Conservation (phyloP, 805 yeast genomes). For the Saccharomyces kudriavzevii region DNA sequence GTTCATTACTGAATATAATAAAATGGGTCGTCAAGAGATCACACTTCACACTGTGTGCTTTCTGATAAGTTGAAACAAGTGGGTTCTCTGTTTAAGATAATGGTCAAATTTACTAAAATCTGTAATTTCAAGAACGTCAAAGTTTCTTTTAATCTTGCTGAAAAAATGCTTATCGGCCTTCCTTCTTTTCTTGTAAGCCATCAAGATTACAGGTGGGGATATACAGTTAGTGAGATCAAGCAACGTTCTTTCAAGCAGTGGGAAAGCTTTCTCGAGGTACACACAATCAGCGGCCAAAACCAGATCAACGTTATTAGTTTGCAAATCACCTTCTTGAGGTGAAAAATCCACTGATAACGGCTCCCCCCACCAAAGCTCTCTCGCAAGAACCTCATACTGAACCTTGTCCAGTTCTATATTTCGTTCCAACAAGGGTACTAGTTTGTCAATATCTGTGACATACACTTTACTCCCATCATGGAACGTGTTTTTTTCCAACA, state of each 20-base stretch:
- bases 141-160: constrained; percentile 27
- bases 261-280: constrained; percentile 47
- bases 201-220: constrained; percentile 36
- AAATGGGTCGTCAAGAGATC: background rate
- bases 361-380: constrained; percentile 39
- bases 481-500: constrained; percentile 10
- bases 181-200: constrained; percentile 49
- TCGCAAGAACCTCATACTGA: constrained; percentile 33
- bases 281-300: constrained; percentile 56
- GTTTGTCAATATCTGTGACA: constrained; percentile 42
- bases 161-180: constrained; percentile 34
- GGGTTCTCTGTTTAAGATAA: constrained; percentile 36
- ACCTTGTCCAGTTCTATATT: constrained; percentile 38
- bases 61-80: constrained; percentile 34
- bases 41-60: constrained; percentile 3
- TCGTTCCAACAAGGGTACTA: constrained; percentile 40
- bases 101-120: constrained; percentile 31
- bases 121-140: constrained; percentile 25
- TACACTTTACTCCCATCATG: constrained; percentile 30
- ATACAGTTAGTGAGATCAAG: constrained; percentile 34
- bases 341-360: constrained; percentile 27
- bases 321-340: constrained; percentile 3
- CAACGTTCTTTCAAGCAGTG: constrained; percentile 41
- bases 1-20: background rate
- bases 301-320: constrained; percentile 34